A percentile compares a stretch with the other conserved stretches of the same genome.
These are phyloP conservation scores for Globisporangium middletonii DNA, from an alignment of 352 stramenopile genomes.

Conservation along the genomic window DNA sequence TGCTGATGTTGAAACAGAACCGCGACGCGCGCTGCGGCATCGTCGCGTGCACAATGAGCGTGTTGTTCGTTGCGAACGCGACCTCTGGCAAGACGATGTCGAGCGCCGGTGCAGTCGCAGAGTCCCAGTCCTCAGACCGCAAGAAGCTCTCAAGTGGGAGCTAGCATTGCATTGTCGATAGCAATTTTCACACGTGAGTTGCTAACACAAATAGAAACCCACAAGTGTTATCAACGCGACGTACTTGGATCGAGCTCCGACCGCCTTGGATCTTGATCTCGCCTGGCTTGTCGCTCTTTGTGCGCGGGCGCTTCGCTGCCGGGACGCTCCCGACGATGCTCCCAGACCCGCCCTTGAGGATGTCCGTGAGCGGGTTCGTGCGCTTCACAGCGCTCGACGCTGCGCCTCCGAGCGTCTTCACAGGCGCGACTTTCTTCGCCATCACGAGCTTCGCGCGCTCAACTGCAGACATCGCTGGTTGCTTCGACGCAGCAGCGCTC, in stretches of 20 bases:
- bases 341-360: constrained; percentile 59
- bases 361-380: constrained; percentile 70
- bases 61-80: constrained; percentile 82
- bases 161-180: neutral
- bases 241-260: constrained; percentile 57
- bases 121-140: constrained; percentile 75
- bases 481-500: constrained; percentile 8
- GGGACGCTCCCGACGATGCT: constrained; percentile 59
- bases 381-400: constrained; percentile 44
- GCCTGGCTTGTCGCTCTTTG: constrained; percentile 63
- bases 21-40: constrained; percentile 51
- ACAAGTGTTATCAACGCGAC: neutral
- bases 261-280: constrained; percentile 76
- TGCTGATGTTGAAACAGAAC: constrained; percentile 79
- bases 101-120: constrained; percentile 41
- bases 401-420: constrained; percentile 1
- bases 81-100: constrained; percentile 68
- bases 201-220: neutral
- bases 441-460: constrained; percentile 75
- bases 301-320: constrained; percentile 56
- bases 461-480: constrained; percentile 46
- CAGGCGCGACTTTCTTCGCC: constrained; percentile 48
- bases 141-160: constrained; percentile 76
- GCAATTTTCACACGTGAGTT: neutral
- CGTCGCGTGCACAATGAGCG: constrained; percentile 74